These are phyloP conservation scores for Hydrangea macrophylla DNA, from an alignment of 148 eudicot genomes.

Conservation along the genomic window DNA sequence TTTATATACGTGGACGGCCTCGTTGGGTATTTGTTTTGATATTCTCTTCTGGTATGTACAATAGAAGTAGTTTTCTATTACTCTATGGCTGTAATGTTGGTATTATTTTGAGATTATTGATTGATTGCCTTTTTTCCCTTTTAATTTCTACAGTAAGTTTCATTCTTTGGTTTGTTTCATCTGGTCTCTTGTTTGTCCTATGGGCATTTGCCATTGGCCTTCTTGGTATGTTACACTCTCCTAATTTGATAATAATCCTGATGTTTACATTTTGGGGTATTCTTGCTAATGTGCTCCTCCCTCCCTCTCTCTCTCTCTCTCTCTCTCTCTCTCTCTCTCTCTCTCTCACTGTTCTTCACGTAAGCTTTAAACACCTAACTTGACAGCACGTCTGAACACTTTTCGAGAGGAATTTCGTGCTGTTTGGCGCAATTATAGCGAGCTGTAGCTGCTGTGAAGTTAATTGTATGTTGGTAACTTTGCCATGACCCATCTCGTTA, in stretches of 20 bases:
- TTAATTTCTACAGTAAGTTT: slow-evolving; percentile 55
- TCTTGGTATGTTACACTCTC: slow-evolving; percentile 42
- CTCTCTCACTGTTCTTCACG: slow-evolving; percentile 78
- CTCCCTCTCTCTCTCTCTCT: too few species aligned
- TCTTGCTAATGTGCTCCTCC: slow-evolving; percentile 2
- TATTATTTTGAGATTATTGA: not conserved
- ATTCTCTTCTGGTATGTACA: slow-evolving; percentile 54
- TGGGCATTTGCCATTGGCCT: slow-evolving; percentile 79
- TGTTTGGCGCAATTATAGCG: slow-evolving; percentile 98
- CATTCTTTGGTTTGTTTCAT: slow-evolving; percentile 82
- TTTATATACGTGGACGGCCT: slow-evolving; percentile 87
- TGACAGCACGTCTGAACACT: slow-evolving; percentile 95
- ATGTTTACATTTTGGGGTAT: not conserved
- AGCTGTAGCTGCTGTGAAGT: slow-evolving; percentile 45
- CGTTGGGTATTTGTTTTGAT: slow-evolving; percentile 81
- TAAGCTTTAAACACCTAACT: slow-evolving; percentile 89
- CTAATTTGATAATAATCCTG: not conserved
- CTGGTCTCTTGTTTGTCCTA: slow-evolving; percentile 71
- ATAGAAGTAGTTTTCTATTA: not conserved
- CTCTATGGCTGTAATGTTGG: not conserved
- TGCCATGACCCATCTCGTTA: too few species aligned
- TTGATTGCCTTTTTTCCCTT: slow-evolving; percentile 9
- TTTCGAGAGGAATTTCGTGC: slow-evolving; percentile 98
- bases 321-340: slow-evolving; percentile 21
- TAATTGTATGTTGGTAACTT: slow-evolving; percentile 34